Percentiles rank a stretch among this genome's conserved stretches.
Conservation (phyloP, 2,329 filamentous ascomycete species). For the Aspergillus carbonarius region DNA sequence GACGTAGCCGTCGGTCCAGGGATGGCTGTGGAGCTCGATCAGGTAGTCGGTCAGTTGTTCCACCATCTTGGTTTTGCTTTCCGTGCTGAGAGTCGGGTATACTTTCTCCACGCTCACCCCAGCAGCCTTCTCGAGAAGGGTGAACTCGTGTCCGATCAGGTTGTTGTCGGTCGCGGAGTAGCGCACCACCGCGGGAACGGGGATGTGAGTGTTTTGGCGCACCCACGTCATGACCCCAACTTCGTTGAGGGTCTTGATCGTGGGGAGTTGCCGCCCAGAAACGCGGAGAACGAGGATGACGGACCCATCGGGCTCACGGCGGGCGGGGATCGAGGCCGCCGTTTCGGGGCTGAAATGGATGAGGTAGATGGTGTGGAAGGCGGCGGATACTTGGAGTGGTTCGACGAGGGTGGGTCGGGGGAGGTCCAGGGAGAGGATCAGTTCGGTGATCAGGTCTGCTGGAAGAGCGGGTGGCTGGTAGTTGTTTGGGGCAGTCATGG, state of each 20-base stretch:
- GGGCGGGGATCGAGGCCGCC: background rate
- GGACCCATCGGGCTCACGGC: background rate
- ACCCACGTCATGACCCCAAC: constrained; percentile 39
- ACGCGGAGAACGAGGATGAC: constrained; percentile 31
- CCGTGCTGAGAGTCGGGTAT: background rate
- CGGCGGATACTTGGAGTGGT: background rate
- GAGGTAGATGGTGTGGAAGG: constrained; percentile 6
- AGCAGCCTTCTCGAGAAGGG: constrained; percentile 28
- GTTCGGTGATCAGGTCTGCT: background rate
- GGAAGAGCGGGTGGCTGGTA: background rate
- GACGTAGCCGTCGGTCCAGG: background rate
- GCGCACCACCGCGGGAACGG: constrained; percentile 32
- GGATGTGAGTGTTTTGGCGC: constrained; percentile 32
- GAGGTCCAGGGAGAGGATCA: background rate
- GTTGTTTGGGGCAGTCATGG: background rate
- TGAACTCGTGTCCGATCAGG: constrained; percentile 34
- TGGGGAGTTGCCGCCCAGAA: constrained; percentile 37
- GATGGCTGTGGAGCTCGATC: background rate
- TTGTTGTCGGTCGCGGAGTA: constrained; percentile 31
- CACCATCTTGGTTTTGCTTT: background rate
- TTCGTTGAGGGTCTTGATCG: constrained; percentile 41
- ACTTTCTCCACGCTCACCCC: background rate
- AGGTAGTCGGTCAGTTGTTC: background rate
- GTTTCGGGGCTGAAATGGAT: background rate
- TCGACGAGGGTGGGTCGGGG: background rate